Percentiles rank a stretch among this genome's conserved stretches.
Evolutionary conservation across 208 protist species (phyloP).

Genomic region (Trypanosoma lewisi): DNA sequence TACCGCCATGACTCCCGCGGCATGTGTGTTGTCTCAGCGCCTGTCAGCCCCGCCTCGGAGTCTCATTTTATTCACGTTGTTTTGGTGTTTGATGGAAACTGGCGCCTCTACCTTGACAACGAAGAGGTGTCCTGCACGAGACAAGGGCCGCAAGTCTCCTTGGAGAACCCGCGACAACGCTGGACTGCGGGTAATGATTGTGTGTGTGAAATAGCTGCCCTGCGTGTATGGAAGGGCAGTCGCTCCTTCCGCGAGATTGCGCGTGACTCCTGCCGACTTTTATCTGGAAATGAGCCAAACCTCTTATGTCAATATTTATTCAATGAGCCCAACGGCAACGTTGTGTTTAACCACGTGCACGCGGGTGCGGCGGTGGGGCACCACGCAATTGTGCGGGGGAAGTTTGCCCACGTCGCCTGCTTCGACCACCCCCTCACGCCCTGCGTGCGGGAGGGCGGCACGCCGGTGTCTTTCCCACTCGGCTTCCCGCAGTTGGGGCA

Average conservation of each 20-base stretch:
- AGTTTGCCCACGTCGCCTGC: slow-evolving; percentile 46
- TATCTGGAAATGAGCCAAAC: slow-evolving; percentile 70
- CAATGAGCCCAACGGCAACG: slow-evolving; percentile 83
- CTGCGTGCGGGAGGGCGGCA: slow-evolving; percentile 17
- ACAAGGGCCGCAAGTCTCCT: slow-evolving; percentile 65
- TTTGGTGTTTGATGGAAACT: slow-evolving; percentile 87
- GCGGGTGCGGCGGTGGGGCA: slow-evolving; percentile 27
- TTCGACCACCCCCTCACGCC: slow-evolving; percentile 42
- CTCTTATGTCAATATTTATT: slow-evolving; percentile 78
- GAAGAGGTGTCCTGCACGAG: slow-evolving; percentile 65
- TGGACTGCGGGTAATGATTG: slow-evolving; percentile 82
- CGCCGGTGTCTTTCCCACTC: not conserved
- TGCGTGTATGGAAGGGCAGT: slow-evolving; percentile 77
- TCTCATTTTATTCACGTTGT: slow-evolving; percentile 74
- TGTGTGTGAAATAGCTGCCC: slow-evolving; percentile 69
- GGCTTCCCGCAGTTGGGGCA: slow-evolving; percentile 16
- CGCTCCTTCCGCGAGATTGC: slow-evolving; percentile 60
- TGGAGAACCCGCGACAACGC: slow-evolving; percentile 66
- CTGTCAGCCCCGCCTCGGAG: slow-evolving; percentile 57
- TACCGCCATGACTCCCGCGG: slow-evolving; percentile 86
- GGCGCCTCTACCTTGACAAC: slow-evolving; percentile 81
- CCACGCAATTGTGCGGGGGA: slow-evolving; percentile 55
- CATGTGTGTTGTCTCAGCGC: slow-evolving; percentile 67
- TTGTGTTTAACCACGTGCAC: slow-evolving; percentile 75
- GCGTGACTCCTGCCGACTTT: slow-evolving; percentile 67